These are phyloP conservation scores for Cronartium quercuum DNA, from an alignment of 1,284 basidiomycete genomes.

Conservation along the genomic window DNA sequence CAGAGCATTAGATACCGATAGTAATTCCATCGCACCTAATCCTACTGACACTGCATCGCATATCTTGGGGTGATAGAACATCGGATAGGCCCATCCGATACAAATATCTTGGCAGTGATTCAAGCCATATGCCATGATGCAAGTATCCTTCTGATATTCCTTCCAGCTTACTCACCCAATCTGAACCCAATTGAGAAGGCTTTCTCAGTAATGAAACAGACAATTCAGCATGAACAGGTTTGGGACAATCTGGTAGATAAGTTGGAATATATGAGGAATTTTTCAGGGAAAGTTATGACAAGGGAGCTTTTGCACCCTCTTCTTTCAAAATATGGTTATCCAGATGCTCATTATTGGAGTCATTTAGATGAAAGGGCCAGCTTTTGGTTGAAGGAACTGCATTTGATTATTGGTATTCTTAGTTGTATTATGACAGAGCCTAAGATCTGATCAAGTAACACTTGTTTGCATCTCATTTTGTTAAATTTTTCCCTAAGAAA, in stretches of 20 bases:
- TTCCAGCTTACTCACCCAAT: slow-evolving; percentile 8
- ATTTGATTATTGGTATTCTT: no score
- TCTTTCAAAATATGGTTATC: not conserved
- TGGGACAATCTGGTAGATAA: not conserved
- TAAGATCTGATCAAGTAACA: no score
- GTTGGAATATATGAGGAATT: not conserved
- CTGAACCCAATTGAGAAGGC: slow-evolving; percentile 15
- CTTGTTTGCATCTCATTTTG: no score
- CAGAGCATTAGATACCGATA: no score
- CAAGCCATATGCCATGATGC: not conserved
- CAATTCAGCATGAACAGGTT: not conserved
- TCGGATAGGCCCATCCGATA: no score
- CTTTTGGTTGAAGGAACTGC: no score
- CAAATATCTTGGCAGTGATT: no score
- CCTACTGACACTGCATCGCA: no score
- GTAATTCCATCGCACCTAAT: no score
- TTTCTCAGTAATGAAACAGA: not conserved
- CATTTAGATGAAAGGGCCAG: not conserved
- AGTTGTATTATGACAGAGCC: no score
- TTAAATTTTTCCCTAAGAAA: no score
- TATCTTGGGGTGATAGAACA: no score
- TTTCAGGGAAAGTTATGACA: not conserved
- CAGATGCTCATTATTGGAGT: not conserved
- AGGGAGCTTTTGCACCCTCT: not conserved
- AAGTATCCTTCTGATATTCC: not conserved